Evolutionary conservation across 1,284 basidiomycete genomes (phyloP), one percentile per base, ranked within the genome.

Genomic region (Mixia osmundae): DNA sequence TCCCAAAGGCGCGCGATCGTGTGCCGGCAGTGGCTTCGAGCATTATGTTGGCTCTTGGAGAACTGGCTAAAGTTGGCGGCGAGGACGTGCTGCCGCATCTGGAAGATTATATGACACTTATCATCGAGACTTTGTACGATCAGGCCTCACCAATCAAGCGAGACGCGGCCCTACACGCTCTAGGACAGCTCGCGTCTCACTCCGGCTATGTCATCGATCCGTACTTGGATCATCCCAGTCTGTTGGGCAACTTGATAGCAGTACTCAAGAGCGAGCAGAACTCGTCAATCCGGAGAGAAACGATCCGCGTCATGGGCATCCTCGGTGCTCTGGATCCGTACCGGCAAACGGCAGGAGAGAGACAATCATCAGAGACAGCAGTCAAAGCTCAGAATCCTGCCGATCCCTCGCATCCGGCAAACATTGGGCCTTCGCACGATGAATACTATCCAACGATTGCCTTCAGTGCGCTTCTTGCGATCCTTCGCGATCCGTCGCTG

Each of bases 381-480:
- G 35, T 35, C 18, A 15, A 37, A 27, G 33, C 54, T 14, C 34
- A 35, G 25, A 57, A 60, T 30, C 58, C 61, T 21, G 66, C 65
- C 19, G 67, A 70, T 46, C 62, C 68, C 21, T 62, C 63, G 7
- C 58, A 68, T 33, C 57, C 67, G 12, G 63, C 66, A 45, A 64
- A 65, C 48, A 58, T 58, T 22, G 54, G 54, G 2, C 52, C 54
- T 10, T 54, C 18, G 53, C 67, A 15, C 18, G 91, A 97, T 48
- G 91, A 97, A 53, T 97, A 94, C 57, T 97, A 87, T 60, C 91
- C 97, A 54, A 85, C 82, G 5, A 82, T 91, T 3, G 89, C 87
- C 27, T 80, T 99, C 57, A 77, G 74, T 31, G 72, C 83, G 2
- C 65, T 99, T 16, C 67, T 97, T 31, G 68, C 70, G 35, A 80